A percentile compares a stretch with the other conserved stretches of the same genome.
Conservation (phyloP, 2,329 filamentous ascomycete genomes). For the Alternaria gaisen region DNA sequence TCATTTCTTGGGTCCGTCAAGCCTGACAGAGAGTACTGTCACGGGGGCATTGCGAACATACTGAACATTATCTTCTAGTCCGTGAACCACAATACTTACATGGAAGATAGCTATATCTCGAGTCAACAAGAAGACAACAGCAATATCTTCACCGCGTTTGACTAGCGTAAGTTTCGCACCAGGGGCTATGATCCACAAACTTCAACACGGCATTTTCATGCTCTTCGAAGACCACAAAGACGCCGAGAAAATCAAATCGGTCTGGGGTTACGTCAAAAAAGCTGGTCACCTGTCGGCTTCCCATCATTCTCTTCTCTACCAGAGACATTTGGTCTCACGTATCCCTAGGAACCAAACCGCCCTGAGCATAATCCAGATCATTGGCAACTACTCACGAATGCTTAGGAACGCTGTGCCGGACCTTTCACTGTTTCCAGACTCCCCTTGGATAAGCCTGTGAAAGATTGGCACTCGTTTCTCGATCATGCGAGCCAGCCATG, state of each 20-base stretch:
- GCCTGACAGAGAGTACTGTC: background rate
- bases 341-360: background rate
- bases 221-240: background rate
- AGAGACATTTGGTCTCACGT: background rate
- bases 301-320: conserved; percentile 1
- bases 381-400: background rate
- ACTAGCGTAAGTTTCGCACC: background rate
- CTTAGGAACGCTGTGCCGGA: conserved; percentile 1
- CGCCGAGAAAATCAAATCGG: background rate
- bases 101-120: rapidly evolving
- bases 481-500: conserved; percentile 11
- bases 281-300: conserved; percentile 10
- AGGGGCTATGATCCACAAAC: background rate
- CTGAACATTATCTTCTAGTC: background rate
- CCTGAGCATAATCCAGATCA: background rate
- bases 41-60: background rate
- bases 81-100: background rate
- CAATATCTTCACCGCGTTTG: background rate
- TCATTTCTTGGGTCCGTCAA: conserved; percentile 1
- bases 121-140: background rate
- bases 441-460: background rate
- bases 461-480: background rate
- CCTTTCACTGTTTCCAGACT: background rate
- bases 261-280: background rate
- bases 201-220: background rate